A percentile compares a stretch with the other conserved stretches of the same genome.
These are phyloP conservation scores for Herpetomonas tarakana DNA, from an alignment of 208 protist genomes.

Conservation along the genomic window DNA sequence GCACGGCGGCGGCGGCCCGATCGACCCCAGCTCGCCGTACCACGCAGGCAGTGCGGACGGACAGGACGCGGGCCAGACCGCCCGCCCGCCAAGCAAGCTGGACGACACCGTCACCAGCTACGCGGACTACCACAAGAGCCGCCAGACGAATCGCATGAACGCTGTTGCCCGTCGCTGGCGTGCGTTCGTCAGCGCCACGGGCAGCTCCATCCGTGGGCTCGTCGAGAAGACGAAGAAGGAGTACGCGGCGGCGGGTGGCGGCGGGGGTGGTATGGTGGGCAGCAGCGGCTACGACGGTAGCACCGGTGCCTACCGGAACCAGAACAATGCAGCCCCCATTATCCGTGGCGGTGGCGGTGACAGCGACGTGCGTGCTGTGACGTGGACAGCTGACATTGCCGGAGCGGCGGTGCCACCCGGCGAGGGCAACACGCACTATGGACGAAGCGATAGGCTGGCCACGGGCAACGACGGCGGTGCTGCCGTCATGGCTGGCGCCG, in stretches of 20 bases:
- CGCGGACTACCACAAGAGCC: conserved; percentile 41
- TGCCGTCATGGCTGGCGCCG: neutral
- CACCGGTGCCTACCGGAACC: neutral
- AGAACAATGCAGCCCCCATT: neutral
- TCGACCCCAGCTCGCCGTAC: conserved; percentile 7
- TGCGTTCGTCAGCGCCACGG: conserved; percentile 24
- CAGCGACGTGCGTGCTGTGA: neutral
- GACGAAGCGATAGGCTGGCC: no score
- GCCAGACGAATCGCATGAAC: conserved; percentile 17
- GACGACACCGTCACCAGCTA: conserved; percentile 30
- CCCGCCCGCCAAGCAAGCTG: conserved; percentile 11
- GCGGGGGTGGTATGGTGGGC: neutral
- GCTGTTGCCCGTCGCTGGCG: conserved; percentile 33
- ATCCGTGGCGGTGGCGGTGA: neutral
- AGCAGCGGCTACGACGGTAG: conserved; percentile 5
- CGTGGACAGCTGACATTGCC: no score
- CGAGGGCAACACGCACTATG: no score
- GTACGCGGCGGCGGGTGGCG: neutral
- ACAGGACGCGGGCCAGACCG: conserved; percentile 21
- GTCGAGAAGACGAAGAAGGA: conserved; percentile 18
- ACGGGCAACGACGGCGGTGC: neutral
- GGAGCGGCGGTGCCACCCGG: no score
- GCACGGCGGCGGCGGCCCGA: conserved; percentile 4
- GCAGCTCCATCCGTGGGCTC: conserved; percentile 34
- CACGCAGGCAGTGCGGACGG: conserved; percentile 25